Evolutionary conservation across 2,329 filamentous ascomycete genomes (phyloP).

Genomic region (Paramyrothecium roridum): DNA sequence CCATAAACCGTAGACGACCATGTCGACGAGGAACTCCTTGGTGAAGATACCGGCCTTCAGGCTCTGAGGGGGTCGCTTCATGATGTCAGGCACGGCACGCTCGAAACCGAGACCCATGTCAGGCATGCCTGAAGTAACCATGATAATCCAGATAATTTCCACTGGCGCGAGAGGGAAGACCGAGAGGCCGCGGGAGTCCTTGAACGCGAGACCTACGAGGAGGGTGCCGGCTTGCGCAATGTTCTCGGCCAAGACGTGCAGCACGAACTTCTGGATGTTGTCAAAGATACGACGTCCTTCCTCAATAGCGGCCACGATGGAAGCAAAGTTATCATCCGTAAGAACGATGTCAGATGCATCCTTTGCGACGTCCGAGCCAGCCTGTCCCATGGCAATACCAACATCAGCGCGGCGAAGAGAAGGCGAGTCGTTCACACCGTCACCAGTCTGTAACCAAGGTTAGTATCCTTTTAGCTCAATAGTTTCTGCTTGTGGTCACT

Average conservation of each 20-base stretch:
- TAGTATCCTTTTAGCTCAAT: neutral
- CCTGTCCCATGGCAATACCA: conserved; percentile 65
- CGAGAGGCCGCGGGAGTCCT: conserved; percentile 60
- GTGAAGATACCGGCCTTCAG: conserved; percentile 63
- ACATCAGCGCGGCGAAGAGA: conserved; percentile 68
- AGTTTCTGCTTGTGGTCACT: conserved; percentile 38
- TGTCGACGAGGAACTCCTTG: conserved; percentile 62
- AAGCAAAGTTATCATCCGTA: conserved; percentile 72
- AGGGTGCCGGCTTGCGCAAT: conserved; percentile 68
- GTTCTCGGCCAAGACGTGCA: conserved; percentile 68
- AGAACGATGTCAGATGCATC: conserved; percentile 64
- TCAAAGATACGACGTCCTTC: conserved; percentile 71
- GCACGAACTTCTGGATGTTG: conserved; percentile 73
- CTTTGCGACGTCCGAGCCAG: conserved; percentile 64
- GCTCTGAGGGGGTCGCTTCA: conserved; percentile 64
- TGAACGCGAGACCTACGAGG: conserved; percentile 70
- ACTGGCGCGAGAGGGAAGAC: conserved; percentile 73
- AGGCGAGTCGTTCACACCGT: conserved; percentile 72
- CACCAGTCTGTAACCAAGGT: conserved; percentile 62
- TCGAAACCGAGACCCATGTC: conserved; percentile 79
- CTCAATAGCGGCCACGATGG: conserved; percentile 67
- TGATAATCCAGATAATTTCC: conserved; percentile 80
- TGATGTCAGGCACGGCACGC: conserved; percentile 64
- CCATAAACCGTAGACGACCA: conserved; percentile 66
- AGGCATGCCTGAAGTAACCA: conserved; percentile 72